Base-by-base conservation (phyloP, 345 rosid genomes). In the Anastatica hierochuntica region DNA sequence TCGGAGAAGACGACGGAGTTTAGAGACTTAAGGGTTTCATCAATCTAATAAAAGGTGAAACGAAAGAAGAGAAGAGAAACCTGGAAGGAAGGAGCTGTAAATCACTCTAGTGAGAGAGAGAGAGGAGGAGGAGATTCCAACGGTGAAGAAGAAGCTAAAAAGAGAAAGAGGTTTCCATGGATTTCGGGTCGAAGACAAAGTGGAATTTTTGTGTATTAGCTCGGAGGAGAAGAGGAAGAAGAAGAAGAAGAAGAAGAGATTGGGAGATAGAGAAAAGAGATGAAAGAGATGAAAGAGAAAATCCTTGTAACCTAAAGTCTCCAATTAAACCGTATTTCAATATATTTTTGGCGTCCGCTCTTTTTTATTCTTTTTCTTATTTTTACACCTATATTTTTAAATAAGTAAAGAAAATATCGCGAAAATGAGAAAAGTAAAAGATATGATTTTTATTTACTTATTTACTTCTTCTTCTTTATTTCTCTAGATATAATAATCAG, bases 331-430 rank as follows among this genome's bases (percentile, higher is more conserved):
- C 35, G 10, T 50, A 58, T 66, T 66, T 58, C 58, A 66, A 14
- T 43, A 6, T 66, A 20, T 43, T 66, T 66, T 66, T 58, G 30
- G 64, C 70, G 70, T 66, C 70, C 70, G 70, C 70, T 19, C 34
- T 45, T 14, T 49, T 40, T 56, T 24, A 24, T 24, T 24, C 7
- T 6, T 3, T 29, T 4, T 4, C 2, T 2, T 21, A 21, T 2
- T 21, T 21, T 2, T 21, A 23, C 43, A 21, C 43, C 24, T 56
- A 4, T 24, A 23, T n/a, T n/a, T n/a, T n/a, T n/a, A 2, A 31
- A 4, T 37, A 53, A 37, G 3, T 7, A 1, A 34, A 2, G 18
- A 27, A 49, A 42, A 42, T 33, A 4, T 53, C 2, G 2, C 30
- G 13, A 24, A 11, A 23, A 40, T n/a, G n/a, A 6, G 0, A 13